phyloP scores from a whole-genome alignment of 2,329 filamentous ascomycete species.

The Xylaria sp. region DNA sequence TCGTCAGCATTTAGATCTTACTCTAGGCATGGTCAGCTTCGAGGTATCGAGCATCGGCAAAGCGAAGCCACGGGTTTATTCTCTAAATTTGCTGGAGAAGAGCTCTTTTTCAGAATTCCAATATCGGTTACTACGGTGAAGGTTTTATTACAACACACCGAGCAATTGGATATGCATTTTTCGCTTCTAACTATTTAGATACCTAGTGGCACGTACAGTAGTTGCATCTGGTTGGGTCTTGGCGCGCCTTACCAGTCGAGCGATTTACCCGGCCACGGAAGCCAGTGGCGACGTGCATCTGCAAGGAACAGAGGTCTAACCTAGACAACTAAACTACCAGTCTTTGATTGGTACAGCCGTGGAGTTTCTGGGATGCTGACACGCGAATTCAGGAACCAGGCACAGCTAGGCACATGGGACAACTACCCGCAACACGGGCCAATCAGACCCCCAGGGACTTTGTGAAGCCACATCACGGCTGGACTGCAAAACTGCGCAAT shows the following conservation, averaged over 20 bases:
- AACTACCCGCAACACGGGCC: slow-evolving; percentile 12
- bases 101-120: neutral
- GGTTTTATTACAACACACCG: neutral
- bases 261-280: slow-evolving; percentile 15
- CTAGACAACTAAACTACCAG: slow-evolving; percentile 14
- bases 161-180: neutral
- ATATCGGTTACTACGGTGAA: neutral
- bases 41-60: neutral
- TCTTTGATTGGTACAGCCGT: slow-evolving; percentile 1
- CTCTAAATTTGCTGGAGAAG: neutral
- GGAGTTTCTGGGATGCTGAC: slow-evolving; percentile 17
- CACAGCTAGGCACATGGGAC: slow-evolving; percentile 23
- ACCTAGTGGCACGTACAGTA: neutral
- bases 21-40: neutral
- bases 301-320: slow-evolving; percentile 34
- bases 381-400: slow-evolving; percentile 35
- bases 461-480: slow-evolving; percentile 14
- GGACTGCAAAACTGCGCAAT: neutral
- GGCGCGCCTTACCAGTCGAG: slow-evolving; percentile 8
- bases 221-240: slow-evolving; percentile 5
- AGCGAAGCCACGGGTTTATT: neutral
- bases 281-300: slow-evolving; percentile 20
- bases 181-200: neutral
- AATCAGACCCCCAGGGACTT: slow-evolving; percentile 23
- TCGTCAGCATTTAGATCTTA: slow-evolving; percentile 7